These are phyloP conservation scores for Actinomortierella wolfii DNA, from an alignment of 371 early-diverging fungal species.

Conservation along the genomic window DNA sequence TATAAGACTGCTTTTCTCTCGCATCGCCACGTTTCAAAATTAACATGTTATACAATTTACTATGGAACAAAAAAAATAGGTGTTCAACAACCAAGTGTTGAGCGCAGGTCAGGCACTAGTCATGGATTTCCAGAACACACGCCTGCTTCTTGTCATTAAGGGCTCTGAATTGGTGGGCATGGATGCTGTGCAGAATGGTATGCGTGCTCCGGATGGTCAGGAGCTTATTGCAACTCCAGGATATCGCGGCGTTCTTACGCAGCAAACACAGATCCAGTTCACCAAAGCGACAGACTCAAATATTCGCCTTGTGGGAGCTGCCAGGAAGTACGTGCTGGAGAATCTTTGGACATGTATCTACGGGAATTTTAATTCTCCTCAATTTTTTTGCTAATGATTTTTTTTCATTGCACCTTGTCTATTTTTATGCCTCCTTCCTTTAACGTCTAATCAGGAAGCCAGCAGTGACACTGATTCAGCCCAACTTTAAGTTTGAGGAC, in stretches of 20 bases:
- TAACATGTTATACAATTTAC: not conserved
- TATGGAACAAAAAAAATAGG: no score
- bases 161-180: conserved; percentile 68
- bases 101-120: conserved; percentile 69
- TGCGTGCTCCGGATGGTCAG: conserved; percentile 46
- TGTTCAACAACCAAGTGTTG: conserved; percentile 81
- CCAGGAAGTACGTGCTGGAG: conserved; percentile 65
- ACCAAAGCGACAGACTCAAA: conserved; percentile 72
- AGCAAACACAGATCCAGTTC: conserved; percentile 73
- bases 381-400: not conserved
- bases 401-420: not conserved
- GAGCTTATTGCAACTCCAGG: conserved; percentile 36
- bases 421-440: not conserved
- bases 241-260: conserved; percentile 74
- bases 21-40: no score
- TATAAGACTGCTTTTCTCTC: not conserved
- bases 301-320: conserved; percentile 74
- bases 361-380: no score
- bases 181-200: conserved; percentile 53
- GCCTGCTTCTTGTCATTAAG: conserved; percentile 62
- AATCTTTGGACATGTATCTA: no score
- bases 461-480: conserved; percentile 80
- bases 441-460: conserved; percentile 40
- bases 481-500: conserved; percentile 98
- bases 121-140: conserved; percentile 84